Evolutionary conservation across 192 early-diverging fungal genomes (phyloP).

Genomic region (Podila epigama): DNA sequence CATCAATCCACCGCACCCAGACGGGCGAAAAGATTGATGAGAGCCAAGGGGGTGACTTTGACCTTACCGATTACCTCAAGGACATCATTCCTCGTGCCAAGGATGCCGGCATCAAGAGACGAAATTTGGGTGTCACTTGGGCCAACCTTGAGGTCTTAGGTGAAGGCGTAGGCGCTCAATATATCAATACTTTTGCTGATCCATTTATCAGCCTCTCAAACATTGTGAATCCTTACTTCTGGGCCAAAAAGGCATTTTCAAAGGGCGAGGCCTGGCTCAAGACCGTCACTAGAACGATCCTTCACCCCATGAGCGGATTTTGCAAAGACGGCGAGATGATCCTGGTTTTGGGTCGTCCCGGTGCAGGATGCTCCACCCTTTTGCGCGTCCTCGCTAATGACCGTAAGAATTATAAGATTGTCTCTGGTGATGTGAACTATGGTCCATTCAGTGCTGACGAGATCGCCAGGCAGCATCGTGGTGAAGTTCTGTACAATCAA

Average conservation of each 20-base stretch:
- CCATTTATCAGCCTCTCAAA: conserved; percentile 46
- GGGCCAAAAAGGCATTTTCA: conserved; percentile 43
- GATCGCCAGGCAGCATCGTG: conserved; percentile 70
- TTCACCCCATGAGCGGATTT: conserved; percentile 68
- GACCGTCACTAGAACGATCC: conserved; percentile 55
- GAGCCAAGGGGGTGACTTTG: conserved; percentile 42
- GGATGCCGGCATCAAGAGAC: conserved; percentile 55
- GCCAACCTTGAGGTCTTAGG: conserved; percentile 48
- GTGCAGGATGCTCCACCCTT: conserved; percentile 71
- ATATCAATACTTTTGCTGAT: conserved; percentile 39
- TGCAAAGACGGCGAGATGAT: conserved; percentile 80
- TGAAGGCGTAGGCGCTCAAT: conserved; percentile 46
- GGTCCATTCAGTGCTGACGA: conserved; percentile 70
- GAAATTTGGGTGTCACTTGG: conserved; percentile 55
- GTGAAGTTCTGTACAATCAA: conserved; percentile 80
- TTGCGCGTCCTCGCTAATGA: conserved; percentile 68
- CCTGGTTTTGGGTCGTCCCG: conserved; percentile 74
- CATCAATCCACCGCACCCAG: conserved; percentile 22
- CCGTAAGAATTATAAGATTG: conserved; percentile 54
- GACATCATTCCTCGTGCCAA: conserved; percentile 43
- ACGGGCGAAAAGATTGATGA: conserved; percentile 32
- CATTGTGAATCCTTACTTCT: conserved; percentile 48
- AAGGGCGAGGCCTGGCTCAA: conserved; percentile 10
- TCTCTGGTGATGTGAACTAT: conserved; percentile 67
- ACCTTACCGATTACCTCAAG: conserved; percentile 53